Percentiles rank a stretch among this genome's conserved stretches.
phyloP scores from a whole-genome alignment of 352 stramenopile genomes.

The Elongisporangium senticosum region DNA sequence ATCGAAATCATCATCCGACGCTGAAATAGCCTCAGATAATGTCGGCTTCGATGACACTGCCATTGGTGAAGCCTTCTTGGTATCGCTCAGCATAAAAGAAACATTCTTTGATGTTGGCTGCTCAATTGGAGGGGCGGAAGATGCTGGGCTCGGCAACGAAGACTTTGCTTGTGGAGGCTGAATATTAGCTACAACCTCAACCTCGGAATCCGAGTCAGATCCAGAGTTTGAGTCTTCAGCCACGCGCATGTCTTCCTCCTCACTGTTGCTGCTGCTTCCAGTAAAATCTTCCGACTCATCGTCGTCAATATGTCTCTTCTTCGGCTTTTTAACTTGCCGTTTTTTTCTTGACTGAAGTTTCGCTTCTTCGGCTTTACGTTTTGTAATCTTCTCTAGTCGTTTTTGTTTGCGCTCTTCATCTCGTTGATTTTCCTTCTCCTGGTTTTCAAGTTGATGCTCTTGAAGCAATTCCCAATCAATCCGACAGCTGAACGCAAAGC shows the following conservation, averaged over 20 bases:
- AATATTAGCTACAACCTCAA: slow-evolving; percentile 7
- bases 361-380: slow-evolving; percentile 13
- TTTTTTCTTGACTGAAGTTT: slow-evolving; percentile 11
- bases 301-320: slow-evolving; percentile 39
- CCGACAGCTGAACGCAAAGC: slow-evolving; percentile 96
- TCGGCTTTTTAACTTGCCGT: slow-evolving; percentile 10
- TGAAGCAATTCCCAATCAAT: slow-evolving; percentile 95
- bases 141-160: neutral
- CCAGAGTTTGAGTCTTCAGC: slow-evolving; percentile 3
- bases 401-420: slow-evolving; percentile 75
- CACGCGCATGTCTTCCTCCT: slow-evolving; percentile 13
- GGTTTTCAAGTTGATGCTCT: slow-evolving; percentile 72
- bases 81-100: neutral
- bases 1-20: slow-evolving; percentile 15
- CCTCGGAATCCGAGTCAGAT: slow-evolving; percentile 2
- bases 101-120: neutral
- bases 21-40: neutral
- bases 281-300: slow-evolving; percentile 40
- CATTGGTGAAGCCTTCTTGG: neutral
- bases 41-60: neutral
- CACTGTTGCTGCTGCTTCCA: slow-evolving; percentile 22
- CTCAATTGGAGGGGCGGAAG: neutral
- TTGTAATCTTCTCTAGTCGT: slow-evolving; percentile 51
- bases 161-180: neutral
- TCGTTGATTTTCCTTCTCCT: slow-evolving; percentile 62